Percentiles rank a stretch among this genome's conserved stretches.
Conservation (phyloP, 225 moss, liverwort and hornwort genomes). For the Climacium dendroides region DNA sequence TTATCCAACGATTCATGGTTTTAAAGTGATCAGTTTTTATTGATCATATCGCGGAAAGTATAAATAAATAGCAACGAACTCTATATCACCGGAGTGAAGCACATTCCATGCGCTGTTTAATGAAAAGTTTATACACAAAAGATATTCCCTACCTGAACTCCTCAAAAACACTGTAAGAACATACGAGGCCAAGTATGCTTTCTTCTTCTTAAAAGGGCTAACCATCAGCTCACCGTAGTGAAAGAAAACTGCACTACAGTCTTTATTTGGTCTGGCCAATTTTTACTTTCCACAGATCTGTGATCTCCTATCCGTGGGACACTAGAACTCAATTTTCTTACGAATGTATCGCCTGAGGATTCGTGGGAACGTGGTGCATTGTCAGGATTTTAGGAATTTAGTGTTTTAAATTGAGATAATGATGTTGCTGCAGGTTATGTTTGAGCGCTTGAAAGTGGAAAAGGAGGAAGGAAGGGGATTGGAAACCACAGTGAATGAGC, state of each 20-base stretch:
- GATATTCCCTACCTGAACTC: not conserved
- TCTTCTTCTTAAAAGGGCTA: not conserved
- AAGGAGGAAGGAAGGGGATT: slow-evolving; percentile 73
- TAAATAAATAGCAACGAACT: not conserved
- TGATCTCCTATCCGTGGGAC: no score
- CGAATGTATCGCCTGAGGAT: not conserved
- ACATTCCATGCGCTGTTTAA: not conserved
- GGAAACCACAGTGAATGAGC: not conserved
- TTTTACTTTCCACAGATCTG: not conserved
- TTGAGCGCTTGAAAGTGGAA: slow-evolving; percentile 73
- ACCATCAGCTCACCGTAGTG: not conserved
- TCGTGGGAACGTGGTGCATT: not conserved
- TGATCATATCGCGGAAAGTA: not conserved
- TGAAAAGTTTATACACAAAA: not conserved
- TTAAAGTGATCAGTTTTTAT: not conserved
- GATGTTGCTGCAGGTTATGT: slow-evolving; percentile 51
- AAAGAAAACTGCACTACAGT: not conserved
- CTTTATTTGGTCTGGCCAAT: not conserved
- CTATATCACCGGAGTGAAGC: not conserved
- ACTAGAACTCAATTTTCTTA: not conserved
- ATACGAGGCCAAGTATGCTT: not conserved
- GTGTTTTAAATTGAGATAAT: not conserved
- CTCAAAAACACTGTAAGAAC: not conserved
- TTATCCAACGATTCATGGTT: not conserved
- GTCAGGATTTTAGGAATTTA: not conserved